A percentile compares a stretch with the other conserved stretches of the same genome.
phyloP scores from a whole-genome alignment of 2,329 filamentous ascomycete genomes.

The Aureobasidium sp. region DNA sequence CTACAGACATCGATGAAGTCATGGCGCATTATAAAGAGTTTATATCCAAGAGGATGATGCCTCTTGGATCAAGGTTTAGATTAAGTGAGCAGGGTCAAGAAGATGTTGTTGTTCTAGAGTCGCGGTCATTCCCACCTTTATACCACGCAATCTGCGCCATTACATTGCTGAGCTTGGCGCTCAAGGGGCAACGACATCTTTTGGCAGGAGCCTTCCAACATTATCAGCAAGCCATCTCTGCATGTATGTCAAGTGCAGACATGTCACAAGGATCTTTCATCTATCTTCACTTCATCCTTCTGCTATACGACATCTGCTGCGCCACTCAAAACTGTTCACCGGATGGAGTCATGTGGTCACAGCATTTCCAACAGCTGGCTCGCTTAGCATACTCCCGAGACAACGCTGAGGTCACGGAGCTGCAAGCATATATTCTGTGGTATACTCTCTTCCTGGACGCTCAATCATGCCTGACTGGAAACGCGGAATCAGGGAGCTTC shows the following conservation, averaged over 20 bases:
- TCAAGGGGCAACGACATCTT: slow-evolving; percentile 27
- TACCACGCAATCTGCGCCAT: slow-evolving; percentile 50
- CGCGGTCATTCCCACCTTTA: slow-evolving; percentile 42
- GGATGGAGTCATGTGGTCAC: slow-evolving; percentile 42
- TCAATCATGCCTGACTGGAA: slow-evolving; percentile 6
- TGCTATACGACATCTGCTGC: slow-evolving; percentile 45
- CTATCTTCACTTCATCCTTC: slow-evolving; percentile 47
- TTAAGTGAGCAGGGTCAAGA: neutral
- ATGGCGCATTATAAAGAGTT: slow-evolving; percentile 12
- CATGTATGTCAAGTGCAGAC: slow-evolving; percentile 31
- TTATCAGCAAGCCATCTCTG: slow-evolving; percentile 42
- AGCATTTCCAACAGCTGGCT: slow-evolving; percentile 43
- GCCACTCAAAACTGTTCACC: slow-evolving; percentile 1
- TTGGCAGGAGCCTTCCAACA: slow-evolving; percentile 44
- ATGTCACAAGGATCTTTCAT: slow-evolving; percentile 46
- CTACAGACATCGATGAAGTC: neutral
- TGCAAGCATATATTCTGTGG: slow-evolving; percentile 45
- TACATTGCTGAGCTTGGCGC: slow-evolving; percentile 29
- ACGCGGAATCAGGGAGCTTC: slow-evolving; percentile 8
- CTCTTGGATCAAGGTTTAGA: slow-evolving; percentile 2
- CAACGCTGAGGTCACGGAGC: neutral
- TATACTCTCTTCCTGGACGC: slow-evolving; percentile 44
- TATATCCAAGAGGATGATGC: slow-evolving; percentile 11
- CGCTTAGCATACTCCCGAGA: slow-evolving; percentile 28
- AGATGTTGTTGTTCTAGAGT: slow-evolving; percentile 23